Percentiles rank a stretch among this genome's conserved stretches.
phyloP scores from a whole-genome alignment of 139 green algal species.

The Asterochloris erici region DNA sequence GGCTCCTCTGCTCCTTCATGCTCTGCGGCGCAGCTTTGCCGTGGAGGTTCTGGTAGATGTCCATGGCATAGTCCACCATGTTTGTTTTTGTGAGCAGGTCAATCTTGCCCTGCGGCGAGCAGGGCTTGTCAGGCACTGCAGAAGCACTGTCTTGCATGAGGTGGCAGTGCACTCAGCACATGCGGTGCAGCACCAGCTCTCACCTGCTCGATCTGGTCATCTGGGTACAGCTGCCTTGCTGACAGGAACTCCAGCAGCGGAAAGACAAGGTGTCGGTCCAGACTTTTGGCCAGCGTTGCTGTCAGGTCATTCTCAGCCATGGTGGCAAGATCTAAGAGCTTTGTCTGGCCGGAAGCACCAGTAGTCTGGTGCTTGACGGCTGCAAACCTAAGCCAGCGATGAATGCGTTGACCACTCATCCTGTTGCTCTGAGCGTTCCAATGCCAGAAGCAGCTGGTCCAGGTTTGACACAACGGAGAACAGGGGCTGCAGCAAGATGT shows the following conservation, averaged over 20 bases:
- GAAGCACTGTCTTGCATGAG: neutral
- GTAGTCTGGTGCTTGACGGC: too few relatives aligned
- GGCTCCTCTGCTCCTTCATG: slow-evolving; percentile 36
- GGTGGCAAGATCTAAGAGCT: neutral
- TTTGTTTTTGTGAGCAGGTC: slow-evolving; percentile 94
- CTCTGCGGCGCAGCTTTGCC: slow-evolving; percentile 43
- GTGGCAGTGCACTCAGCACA: too few relatives aligned
- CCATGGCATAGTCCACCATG: slow-evolving; percentile 99
- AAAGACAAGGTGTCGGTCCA: slow-evolving; percentile 95
- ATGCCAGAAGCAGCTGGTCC: too few relatives aligned
- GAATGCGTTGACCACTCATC: too few relatives aligned
- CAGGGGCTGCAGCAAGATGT: too few relatives aligned
- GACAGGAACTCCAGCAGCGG: slow-evolving; percentile 95
- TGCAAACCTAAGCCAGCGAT: too few relatives aligned
- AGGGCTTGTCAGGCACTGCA: slow-evolving; percentile 63
- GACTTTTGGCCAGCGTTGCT: slow-evolving; percentile 56
- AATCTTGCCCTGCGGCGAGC: slow-evolving; percentile 93
- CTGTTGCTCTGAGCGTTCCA: too few relatives aligned
- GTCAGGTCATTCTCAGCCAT: slow-evolving; percentile 62
- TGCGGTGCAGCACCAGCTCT: slow-evolving; percentile 40
- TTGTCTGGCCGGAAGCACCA: too few relatives aligned
- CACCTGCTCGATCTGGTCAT: slow-evolving; percentile 80
- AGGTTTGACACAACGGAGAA: too few relatives aligned
- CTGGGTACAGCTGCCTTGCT: slow-evolving; percentile 77
- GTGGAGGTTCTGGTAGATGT: slow-evolving; percentile 61